Conservation (phyloP, 164 flowering plant genomes). For the Dillenia turbinata region DNA sequence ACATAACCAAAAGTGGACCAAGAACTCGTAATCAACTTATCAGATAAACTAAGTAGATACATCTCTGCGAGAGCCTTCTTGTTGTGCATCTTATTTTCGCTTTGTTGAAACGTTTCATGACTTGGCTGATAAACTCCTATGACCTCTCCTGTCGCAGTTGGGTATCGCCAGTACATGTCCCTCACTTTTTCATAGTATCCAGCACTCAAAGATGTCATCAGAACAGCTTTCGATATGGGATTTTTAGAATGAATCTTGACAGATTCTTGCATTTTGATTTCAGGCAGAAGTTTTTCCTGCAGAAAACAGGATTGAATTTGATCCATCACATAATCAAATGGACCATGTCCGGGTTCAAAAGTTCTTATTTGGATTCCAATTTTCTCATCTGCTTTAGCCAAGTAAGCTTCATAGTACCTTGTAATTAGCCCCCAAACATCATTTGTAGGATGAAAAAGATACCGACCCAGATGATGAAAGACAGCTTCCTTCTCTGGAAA, state of each 20-base stretch:
- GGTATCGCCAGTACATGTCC: slow-evolving; percentile 70
- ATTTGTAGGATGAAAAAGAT: slow-evolving; percentile 81
- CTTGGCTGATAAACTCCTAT: slow-evolving; percentile 76
- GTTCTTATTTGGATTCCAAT: slow-evolving; percentile 77
- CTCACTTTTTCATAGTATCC: slow-evolving; percentile 65
- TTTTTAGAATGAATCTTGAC: slow-evolving; percentile 12
- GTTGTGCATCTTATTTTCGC: slow-evolving; percentile 57
- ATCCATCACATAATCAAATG: slow-evolving; percentile 65
- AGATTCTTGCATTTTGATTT: slow-evolving; percentile 22
- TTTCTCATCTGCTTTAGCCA: slow-evolving; percentile 71
- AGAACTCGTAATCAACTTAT: slow-evolving; percentile 66
- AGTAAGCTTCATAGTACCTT: slow-evolving; percentile 67
- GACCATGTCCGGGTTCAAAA: slow-evolving; percentile 55
- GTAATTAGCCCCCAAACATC: slow-evolving; percentile 77
- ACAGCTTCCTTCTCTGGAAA: slow-evolving; percentile 72
- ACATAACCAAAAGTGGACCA: slow-evolving; percentile 96
- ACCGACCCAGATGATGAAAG: slow-evolving; percentile 76
- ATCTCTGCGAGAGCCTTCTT: slow-evolving; percentile 87
- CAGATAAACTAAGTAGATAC: slow-evolving; percentile 70
- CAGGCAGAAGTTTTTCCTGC: slow-evolving; percentile 60
- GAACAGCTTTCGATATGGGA: slow-evolving; percentile 44
- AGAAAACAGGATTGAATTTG: slow-evolving; percentile 64
- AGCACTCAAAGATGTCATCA: slow-evolving; percentile 57
- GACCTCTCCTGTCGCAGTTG: slow-evolving; percentile 64
- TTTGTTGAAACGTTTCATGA: slow-evolving; percentile 66